Evolutionary conservation across 179 eudicot species (phyloP).

Genomic region (Actinidia polygama): DNA sequence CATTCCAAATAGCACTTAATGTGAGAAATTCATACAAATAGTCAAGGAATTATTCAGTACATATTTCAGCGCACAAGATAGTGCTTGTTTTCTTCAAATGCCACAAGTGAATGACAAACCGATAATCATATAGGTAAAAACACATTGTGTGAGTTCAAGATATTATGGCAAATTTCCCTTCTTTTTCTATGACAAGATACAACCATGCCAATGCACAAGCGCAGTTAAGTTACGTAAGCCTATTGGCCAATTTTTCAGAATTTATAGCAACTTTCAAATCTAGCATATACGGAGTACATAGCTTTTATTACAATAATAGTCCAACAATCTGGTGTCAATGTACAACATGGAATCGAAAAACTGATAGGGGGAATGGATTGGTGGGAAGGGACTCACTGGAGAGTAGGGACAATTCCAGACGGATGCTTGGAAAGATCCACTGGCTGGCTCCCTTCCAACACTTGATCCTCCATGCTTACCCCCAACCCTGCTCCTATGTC

Average conservation of each 20-base stretch:
- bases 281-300: too few species aligned
- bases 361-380: constrained; percentile 8
- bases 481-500: constrained; percentile 25
- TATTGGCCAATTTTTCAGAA: neutral
- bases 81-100: neutral
- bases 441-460: constrained; percentile 80
- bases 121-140: neutral
- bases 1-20: neutral
- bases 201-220: neutral
- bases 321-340: neutral
- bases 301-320: too few species aligned
- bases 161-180: neutral
- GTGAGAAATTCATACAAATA: neutral
- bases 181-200: neutral
- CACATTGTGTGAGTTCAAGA: neutral
- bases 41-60: neutral
- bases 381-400: constrained; percentile 62
- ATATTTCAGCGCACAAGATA: neutral
- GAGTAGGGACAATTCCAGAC: constrained; percentile 79
- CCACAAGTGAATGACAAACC: too few species aligned
- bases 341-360: neutral
- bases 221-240: neutral
- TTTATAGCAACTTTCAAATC: neutral
- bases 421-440: constrained; percentile 77
- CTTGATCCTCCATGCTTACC: constrained; percentile 67